Evolutionary conservation across 164 flowering plant species (phyloP), one percentile per base, ranked within the genome.

Genomic region (Saururus chinensis): DNA sequence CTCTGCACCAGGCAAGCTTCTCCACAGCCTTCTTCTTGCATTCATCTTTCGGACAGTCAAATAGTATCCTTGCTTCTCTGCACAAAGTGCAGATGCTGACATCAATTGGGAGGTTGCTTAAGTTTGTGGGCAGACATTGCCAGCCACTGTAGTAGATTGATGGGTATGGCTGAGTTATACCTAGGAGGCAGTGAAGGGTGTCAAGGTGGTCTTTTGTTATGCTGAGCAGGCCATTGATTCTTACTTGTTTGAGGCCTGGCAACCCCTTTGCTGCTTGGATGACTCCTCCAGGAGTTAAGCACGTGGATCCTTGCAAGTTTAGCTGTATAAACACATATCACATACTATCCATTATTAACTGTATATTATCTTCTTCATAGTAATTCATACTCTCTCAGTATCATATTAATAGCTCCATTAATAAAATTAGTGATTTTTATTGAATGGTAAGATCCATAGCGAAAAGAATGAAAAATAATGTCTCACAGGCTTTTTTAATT

Each of bases 71-170:
- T 7, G 77, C 77, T 7, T 86, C 70, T 7, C 68, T 9, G 75
- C 98, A 92, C 49, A 66, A 78, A 0, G 95, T 92, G 69, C 98
- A 92, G 40, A 81, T 54, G 11, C 81, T 85, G 0, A 86, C 66
- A 45, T 92, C 98, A 11, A 84, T 76, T 0, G 25, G 66, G 35
- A 25, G 9, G 1, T 62, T 19, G 17, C 62, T 71, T 6, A 7
- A 19, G 42, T 1, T 22, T 9, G 21, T 20, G n/a, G 26, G 19
- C 37, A 30, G 35, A 40, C 48, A 53, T 25, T 8, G 59, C 56
- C 41, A 45, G 24, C 23, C 19, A 4, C 41, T 55, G 35, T 63
- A 56, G 37, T 40, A 55, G 5, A 55, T 13, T 5, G 22, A 23
- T 41, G 66, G 66, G 4, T 59, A 49, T 21, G 40, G 59, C 12